These are phyloP conservation scores for Candida vaughaniae DNA, from an alignment of 805 yeast species.

Conservation along the genomic window DNA sequence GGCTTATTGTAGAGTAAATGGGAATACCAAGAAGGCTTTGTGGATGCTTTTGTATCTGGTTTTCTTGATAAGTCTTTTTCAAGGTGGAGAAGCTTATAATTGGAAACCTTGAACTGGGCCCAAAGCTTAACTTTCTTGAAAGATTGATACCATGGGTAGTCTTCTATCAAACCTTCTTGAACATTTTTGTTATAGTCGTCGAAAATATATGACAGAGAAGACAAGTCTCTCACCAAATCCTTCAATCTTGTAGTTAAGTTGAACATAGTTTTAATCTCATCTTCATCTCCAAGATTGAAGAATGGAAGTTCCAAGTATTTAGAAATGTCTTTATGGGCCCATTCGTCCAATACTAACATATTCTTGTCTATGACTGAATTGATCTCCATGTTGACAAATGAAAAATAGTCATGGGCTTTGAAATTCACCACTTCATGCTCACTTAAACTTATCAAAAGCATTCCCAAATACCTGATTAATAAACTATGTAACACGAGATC, in stretches of 20 bases:
- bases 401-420: constrained; percentile 22
- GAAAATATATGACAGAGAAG: constrained; percentile 34
- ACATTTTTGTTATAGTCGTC: constrained; percentile 50
- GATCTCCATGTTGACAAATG: constrained; percentile 17
- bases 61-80: constrained; percentile 28
- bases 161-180: constrained; percentile 53
- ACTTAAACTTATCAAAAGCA: constrained; percentile 32
- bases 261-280: constrained; percentile 5
- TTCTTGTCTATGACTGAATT: constrained; percentile 16
- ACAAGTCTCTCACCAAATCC: neutral
- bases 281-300: constrained; percentile 7
- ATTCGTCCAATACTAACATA: constrained; percentile 12
- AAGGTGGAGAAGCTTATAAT: constrained; percentile 47
- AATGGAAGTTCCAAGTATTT: constrained; percentile 5
- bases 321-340: constrained; percentile 18
- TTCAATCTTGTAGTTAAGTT: constrained; percentile 4
- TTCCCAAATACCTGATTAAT: constrained; percentile 36
- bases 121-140: constrained; percentile 59
- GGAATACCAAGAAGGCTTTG: constrained; percentile 5
- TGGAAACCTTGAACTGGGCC: constrained; percentile 54
- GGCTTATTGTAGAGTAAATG: constrained; percentile 5
- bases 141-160: constrained; percentile 76
- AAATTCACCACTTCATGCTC: constrained; percentile 40
- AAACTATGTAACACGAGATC: constrained; percentile 31
- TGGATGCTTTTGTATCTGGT: neutral